Conservation (phyloP, 192 early-diverging fungal genomes). For the Dissophora ornata region DNA sequence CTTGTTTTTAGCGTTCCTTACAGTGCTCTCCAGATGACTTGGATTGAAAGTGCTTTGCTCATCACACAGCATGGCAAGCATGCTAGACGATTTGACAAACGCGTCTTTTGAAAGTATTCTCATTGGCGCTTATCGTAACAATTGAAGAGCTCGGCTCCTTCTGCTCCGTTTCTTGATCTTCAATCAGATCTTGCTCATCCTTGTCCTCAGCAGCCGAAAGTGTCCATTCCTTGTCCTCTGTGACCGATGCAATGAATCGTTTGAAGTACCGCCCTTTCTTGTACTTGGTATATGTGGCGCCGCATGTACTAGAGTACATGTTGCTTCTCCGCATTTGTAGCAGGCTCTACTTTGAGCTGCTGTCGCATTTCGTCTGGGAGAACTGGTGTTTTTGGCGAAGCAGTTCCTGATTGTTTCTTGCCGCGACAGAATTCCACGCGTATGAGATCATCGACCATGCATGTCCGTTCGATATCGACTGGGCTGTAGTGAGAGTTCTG, state of each 20-base stretch:
- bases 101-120: too few relatives aligned
- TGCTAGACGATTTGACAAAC: too few relatives aligned
- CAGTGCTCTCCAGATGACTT: too few relatives aligned
- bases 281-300: not conserved
- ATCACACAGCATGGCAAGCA: too few relatives aligned
- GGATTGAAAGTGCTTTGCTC: too few relatives aligned
- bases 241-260: not conserved
- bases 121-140: too few relatives aligned
- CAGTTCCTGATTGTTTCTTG: slow-evolving; percentile 8
- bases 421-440: slow-evolving; percentile 7
- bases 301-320: not conserved
- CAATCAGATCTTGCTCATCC: not conserved
- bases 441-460: slow-evolving; percentile 14
- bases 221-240: not conserved
- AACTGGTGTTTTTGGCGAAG: slow-evolving; percentile 20
- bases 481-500: slow-evolving; percentile 6
- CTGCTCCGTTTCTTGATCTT: too few relatives aligned
- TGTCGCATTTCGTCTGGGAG: slow-evolving; percentile 21
- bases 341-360: not conserved
- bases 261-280: slow-evolving; percentile 8
- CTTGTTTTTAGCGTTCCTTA: too few relatives aligned
- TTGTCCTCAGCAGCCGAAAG: not conserved
- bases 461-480: slow-evolving; percentile 10
- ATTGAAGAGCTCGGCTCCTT: too few relatives aligned
- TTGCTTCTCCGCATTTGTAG: not conserved